Evolutionary conservation across 805 yeast species (phyloP).

Genomic region (Kurtzmaniella fragi): DNA sequence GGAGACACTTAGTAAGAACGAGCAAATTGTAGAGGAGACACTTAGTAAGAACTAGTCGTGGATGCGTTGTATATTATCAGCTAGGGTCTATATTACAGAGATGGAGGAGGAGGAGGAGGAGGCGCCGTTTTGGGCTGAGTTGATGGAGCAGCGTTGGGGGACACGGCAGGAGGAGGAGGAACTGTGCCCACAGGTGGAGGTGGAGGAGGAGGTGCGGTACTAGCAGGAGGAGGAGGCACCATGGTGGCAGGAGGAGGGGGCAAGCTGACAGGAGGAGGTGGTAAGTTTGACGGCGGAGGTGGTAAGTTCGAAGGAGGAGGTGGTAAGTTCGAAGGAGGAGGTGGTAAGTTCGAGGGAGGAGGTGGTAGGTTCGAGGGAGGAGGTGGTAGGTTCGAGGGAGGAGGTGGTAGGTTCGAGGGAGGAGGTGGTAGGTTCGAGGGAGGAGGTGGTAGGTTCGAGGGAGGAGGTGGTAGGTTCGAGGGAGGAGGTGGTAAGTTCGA

Average conservation of each 20-base stretch:
- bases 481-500: slow-evolving; percentile 11
- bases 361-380: slow-evolving; percentile 5
- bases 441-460: slow-evolving; percentile 12
- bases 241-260: background rate
- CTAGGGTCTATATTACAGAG: background rate
- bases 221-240: background rate
- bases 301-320: slow-evolving; percentile 12
- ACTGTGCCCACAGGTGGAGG: background rate
- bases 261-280: slow-evolving; percentile 14
- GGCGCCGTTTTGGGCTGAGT: no score
- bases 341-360: slow-evolving; percentile 6
- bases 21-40: background rate
- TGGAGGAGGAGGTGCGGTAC: background rate
- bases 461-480: slow-evolving; percentile 4
- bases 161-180: slow-evolving; percentile 1
- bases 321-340: slow-evolving; percentile 10
- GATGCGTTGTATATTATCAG: background rate
- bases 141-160: background rate
- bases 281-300: slow-evolving; percentile 16
- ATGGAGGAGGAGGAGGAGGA: slow-evolving; percentile 4
- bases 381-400: slow-evolving; percentile 7
- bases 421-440: slow-evolving; percentile 19
- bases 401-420: slow-evolving; percentile 4
- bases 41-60: background rate
- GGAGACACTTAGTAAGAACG: background rate